These are phyloP conservation scores for Diplotaxis tenuifolia DNA, from an alignment of 345 rosid genomes.

Conservation along the genomic window DNA sequence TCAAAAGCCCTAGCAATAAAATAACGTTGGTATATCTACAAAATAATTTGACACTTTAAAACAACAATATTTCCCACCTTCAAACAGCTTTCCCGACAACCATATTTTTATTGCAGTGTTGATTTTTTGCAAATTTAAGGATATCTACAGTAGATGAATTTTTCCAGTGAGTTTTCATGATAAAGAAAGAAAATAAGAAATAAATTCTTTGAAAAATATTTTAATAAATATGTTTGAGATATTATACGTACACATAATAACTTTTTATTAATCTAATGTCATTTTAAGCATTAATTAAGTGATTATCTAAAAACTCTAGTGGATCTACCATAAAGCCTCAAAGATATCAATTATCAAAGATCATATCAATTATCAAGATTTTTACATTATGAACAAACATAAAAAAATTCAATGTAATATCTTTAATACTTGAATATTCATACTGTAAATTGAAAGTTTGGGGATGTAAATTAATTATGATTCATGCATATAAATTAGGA, in stretches of 20 bases:
- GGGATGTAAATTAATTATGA: neutral
- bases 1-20: too few species aligned
- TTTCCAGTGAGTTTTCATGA: neutral
- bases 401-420: neutral
- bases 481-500: neutral
- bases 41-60: too few species aligned
- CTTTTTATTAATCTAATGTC: neutral
- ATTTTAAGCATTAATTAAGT: neutral
- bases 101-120: neutral
- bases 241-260: neutral
- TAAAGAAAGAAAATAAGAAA: neutral
- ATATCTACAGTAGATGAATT: neutral
- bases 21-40: too few species aligned
- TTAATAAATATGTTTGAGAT: neutral
- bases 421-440: neutral
- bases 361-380: neutral
- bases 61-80: too few species aligned
- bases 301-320: neutral
- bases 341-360: neutral
- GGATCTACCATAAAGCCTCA: neutral
- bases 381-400: neutral
- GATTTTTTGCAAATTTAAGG: neutral
- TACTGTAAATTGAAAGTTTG: neutral
- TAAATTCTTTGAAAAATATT: neutral
- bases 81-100: too few species aligned